Conservation (phyloP, 208 protist genomes). For the Vickermania spadyakhi region DNA sequence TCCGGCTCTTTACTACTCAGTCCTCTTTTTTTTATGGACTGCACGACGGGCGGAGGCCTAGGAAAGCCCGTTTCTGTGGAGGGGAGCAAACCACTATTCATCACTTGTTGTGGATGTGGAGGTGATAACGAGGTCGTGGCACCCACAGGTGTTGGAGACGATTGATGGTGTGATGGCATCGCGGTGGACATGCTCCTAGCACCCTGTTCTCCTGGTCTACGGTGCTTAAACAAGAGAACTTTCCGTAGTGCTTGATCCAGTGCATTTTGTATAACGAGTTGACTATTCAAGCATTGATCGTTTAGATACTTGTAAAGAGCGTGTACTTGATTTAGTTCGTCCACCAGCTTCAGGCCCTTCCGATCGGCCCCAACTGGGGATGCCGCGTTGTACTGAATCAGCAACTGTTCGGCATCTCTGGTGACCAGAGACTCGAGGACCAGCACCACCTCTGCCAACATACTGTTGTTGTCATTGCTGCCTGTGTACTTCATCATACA, state of each 20-base stretch:
- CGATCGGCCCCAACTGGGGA: neutral
- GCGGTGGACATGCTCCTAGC: neutral
- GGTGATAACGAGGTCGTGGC: neutral
- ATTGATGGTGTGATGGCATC: neutral
- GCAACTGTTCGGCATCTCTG: neutral
- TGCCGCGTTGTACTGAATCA: neutral
- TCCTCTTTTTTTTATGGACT: too few species aligned
- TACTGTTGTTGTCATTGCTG: too few species aligned
- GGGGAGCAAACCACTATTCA: neutral
- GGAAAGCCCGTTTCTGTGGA: neutral
- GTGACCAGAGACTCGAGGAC: too few species aligned
- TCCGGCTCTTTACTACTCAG: too few species aligned
- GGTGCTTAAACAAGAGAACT: conserved; percentile 2
- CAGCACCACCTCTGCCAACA: neutral
- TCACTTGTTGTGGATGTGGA: too few species aligned
- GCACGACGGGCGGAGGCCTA: neutral
- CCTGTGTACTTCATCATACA: too few species aligned
- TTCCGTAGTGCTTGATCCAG: conserved; percentile 38
- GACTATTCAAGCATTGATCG: conserved; percentile 19
- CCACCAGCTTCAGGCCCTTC: conserved; percentile 11
- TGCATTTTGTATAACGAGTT: conserved; percentile 24
- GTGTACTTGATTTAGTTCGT: conserved; percentile 13
- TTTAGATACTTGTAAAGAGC: conserved; percentile 27
- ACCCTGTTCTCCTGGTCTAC: neutral
- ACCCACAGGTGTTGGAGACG: neutral